Evolutionary conservation across 768 basidiomycete species (phyloP), one percentile per base, ranked within the genome.

Genomic region (Rossbeevera mucosa): DNA sequence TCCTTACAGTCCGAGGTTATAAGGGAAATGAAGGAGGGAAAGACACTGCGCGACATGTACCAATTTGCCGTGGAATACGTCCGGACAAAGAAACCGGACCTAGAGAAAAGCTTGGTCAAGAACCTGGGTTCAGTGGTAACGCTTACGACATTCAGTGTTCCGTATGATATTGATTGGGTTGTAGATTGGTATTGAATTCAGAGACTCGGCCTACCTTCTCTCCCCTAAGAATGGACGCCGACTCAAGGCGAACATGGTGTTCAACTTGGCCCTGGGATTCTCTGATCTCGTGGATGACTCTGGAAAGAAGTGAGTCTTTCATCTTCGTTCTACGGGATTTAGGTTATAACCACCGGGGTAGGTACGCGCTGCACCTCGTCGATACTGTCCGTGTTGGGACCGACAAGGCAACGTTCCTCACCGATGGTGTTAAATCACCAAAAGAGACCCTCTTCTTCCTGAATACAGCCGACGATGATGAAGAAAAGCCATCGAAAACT

Each of bases 111-210:
- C 62, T 89, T 97, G 53, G 83, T 85, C 28, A 99, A 96, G 74
- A 91, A 82, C 56, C 73, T 94, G 48, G 95, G 95, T 2, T 94
- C 94, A 65, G 88, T 85, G 21, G 94, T 95, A 67, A 67, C 60
- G 86, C 73, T 21, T 1, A 38, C 16, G 2, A 16, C 45, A 26
- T 22, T 44, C n/a, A 5, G 13, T 9, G 2, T 41, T 13, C 30
- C 5, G 11, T 9, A 21, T 5, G 5, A 36, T 36, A 20, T 33
- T 56, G 33, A 61, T 29, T 18, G 12, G 30, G 31, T 43, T 20
- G n/a, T 60, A 97, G 94, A 97, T 86, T 68, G 95, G 95, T 6
- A 82, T 97, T 65, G 95, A 99, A 68, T 97, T 94, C 72, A 83
- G 94, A 38, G 95, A 99, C 64, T 82, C 86, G 9, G 75, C 83